Evolutionary conservation across 2,329 filamentous ascomycete genomes (phyloP).

Genomic region (Graphiopsis chlorocephala): DNA sequence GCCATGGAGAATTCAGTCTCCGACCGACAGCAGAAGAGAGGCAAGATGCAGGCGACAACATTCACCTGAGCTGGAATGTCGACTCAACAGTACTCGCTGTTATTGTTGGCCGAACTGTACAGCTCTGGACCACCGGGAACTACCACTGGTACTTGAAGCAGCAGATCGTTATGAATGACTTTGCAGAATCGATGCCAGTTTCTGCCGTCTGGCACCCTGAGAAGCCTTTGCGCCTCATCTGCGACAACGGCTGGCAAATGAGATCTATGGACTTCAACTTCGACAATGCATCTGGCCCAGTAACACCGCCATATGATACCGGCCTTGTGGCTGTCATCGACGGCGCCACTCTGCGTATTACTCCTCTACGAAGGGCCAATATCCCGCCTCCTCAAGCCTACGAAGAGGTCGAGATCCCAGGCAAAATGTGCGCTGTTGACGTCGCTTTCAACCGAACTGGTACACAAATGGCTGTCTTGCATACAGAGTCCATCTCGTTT

Average conservation of each 20-base stretch:
- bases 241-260: conserved; percentile 17
- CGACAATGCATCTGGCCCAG: conserved; percentile 65
- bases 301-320: conserved; percentile 68
- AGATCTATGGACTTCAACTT: conserved; percentile 63
- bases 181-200: not conserved
- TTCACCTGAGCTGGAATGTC: conserved; percentile 79
- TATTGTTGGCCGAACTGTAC: conserved; percentile 69
- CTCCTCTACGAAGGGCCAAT: conserved; percentile 78
- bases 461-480: conserved; percentile 68
- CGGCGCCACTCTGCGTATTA: conserved; percentile 76
- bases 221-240: conserved; percentile 66
- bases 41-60: conserved; percentile 53
- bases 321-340: conserved; percentile 72
- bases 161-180: conserved; percentile 55
- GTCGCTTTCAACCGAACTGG: conserved; percentile 68
- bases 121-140: conserved; percentile 95
- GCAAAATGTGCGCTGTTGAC: conserved; percentile 61
- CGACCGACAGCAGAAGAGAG: conserved; percentile 61
- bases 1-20: conserved; percentile 92
- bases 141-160: conserved; percentile 99
- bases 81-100: conserved; percentile 90
- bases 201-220: conserved; percentile 73
- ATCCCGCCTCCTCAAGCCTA: conserved; percentile 91
- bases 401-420: conserved; percentile 64
- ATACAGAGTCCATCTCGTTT: conserved; percentile 62